phyloP scores from a whole-genome alignment of 2,329 filamentous ascomycete genomes.

The Neofusicoccum laricinum region DNA sequence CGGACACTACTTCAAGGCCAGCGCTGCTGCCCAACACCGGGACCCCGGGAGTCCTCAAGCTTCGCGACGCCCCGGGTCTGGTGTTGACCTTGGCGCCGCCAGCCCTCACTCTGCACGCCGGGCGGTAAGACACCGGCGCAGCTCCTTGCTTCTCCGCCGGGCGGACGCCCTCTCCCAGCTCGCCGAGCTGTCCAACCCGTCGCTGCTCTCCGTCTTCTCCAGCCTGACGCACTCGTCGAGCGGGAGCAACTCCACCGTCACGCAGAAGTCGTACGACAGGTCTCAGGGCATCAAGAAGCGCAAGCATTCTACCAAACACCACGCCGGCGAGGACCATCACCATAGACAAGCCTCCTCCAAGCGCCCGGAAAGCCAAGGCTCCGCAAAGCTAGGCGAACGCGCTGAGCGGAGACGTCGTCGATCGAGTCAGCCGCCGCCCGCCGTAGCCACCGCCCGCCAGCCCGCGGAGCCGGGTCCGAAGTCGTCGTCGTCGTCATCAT shows the following conservation, averaged over 20 bases:
- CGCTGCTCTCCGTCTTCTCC: conserved; percentile 42
- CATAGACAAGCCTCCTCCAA: conserved; percentile 6
- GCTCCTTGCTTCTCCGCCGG: conserved; percentile 29
- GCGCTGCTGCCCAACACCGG: not conserved
- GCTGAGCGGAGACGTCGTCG: not conserved
- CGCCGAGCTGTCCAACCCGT: conserved; percentile 33
- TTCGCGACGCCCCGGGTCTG: conserved; percentile 3
- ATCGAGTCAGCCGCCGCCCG: conserved; percentile 9
- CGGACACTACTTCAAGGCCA: not conserved
- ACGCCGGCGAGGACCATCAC: conserved; percentile 21
- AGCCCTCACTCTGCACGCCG: not conserved
- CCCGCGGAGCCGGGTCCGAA: conserved; percentile 21
- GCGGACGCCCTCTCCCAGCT: conserved; percentile 29
- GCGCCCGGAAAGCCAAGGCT: conserved; percentile 13
- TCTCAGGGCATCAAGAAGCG: conserved; percentile 23
- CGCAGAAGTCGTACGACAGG: conserved; percentile 39
- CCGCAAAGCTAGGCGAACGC: conserved; percentile 12
- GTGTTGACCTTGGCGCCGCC: not conserved
- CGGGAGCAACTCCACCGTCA: conserved; percentile 47
- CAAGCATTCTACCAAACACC: conserved; percentile 19
- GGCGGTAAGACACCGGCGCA: conserved; percentile 26
- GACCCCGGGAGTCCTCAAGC: not conserved
- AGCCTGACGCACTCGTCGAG: conserved; percentile 41
- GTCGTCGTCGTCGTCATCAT: not conserved
- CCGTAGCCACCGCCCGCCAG: not conserved